A percentile compares a stretch with the other conserved stretches of the same genome.
Evolutionary conservation across 2,329 filamentous ascomycete species (phyloP).

Genomic region (Colletotrichum sp.): DNA sequence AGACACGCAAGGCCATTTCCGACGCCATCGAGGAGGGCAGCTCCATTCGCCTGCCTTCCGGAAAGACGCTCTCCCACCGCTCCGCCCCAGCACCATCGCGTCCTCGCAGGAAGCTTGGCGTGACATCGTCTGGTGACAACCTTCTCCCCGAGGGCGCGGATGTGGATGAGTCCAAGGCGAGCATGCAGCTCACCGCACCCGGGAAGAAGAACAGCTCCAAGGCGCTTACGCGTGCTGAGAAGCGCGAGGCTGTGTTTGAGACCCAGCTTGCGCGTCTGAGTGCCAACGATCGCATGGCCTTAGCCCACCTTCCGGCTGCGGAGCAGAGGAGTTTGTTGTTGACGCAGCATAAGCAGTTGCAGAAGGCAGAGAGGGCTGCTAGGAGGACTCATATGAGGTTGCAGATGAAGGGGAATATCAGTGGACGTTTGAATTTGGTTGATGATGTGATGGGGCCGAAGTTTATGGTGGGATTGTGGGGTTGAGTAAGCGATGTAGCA

Average conservation of each 20-base stretch:
- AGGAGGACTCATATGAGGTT: constrained; percentile 24
- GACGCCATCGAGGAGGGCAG: constrained; percentile 27
- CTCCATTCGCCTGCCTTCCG: constrained; percentile 38
- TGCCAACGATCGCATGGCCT: constrained; percentile 27
- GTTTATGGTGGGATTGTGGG: not conserved
- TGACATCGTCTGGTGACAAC: fast-evolving
- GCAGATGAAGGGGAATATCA: constrained; percentile 26
- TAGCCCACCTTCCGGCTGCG: constrained; percentile 32
- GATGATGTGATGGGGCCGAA: constrained; percentile 22
- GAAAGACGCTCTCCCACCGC: constrained; percentile 37
- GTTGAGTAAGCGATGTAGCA: no score
- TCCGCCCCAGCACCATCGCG: constrained; percentile 1
- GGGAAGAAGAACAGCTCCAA: not conserved
- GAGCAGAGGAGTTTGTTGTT: constrained; percentile 32
- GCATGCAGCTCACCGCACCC: not conserved
- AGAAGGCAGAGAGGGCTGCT: constrained; percentile 26
- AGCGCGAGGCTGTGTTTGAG: constrained; percentile 13
- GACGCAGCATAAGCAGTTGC: constrained; percentile 31
- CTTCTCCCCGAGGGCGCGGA: fast-evolving
- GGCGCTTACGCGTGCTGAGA: constrained; percentile 18
- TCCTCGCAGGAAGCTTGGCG: not conserved
- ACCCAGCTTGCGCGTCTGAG: constrained; percentile 31
- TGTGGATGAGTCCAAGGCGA: not conserved
- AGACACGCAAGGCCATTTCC: not conserved
- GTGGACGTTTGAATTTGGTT: constrained; percentile 25